Conservation (phyloP, 257 asterid genomes). For the Lavandula angustifolia region DNA sequence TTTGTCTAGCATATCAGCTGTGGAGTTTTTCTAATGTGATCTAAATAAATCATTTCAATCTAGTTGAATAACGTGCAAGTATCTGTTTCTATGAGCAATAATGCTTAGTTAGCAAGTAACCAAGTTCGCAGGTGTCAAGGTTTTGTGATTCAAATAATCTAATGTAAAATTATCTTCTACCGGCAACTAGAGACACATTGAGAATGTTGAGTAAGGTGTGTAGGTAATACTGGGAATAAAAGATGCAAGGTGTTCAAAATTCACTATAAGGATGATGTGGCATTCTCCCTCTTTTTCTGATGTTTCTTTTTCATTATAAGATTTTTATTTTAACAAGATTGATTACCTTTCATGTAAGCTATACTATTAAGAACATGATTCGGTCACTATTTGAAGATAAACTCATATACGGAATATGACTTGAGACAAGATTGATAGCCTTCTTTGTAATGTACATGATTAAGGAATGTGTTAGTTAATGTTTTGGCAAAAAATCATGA, state of each 20-base stretch:
- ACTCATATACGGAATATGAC: background rate
- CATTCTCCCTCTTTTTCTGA: no score
- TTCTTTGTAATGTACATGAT: background rate
- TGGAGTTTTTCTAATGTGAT: background rate
- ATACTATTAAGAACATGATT: background rate
- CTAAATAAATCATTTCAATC: background rate
- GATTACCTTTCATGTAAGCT: background rate
- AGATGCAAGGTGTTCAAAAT: background rate
- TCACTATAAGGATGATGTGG: no score
- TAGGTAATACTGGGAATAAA: background rate
- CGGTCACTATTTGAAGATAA: background rate
- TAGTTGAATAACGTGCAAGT: background rate
- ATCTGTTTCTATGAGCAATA: background rate
- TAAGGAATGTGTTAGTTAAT: background rate
- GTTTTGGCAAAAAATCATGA: no score
- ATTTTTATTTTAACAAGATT: no score
- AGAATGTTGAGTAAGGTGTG: constrained; percentile 1
- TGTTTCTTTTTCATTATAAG: no score
- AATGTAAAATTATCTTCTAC: no score
- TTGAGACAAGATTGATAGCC: constrained; percentile 5
- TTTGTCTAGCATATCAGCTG: constrained; percentile 2
- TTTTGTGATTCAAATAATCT: constrained; percentile 12
- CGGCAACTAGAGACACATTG: background rate
- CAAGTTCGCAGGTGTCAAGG: background rate
- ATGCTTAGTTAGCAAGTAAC: background rate